Evolutionary conservation across 352 stramenopile species (phyloP).

Genomic region (Pythium scleroteichum): DNA sequence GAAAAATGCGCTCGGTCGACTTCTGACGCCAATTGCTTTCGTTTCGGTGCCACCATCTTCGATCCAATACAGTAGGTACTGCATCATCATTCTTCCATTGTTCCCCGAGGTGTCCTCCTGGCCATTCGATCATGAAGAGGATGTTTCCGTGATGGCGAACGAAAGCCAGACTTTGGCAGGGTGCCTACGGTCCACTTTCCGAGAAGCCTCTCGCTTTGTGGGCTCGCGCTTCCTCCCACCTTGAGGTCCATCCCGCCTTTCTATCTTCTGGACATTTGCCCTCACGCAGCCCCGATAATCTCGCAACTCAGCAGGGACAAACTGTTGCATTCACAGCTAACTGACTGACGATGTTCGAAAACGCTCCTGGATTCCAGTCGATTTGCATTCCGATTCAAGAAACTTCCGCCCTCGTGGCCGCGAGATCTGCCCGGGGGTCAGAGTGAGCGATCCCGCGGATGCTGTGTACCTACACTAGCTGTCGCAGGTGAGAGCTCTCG

Average conservation of each 20-base stretch:
- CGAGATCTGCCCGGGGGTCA: no score
- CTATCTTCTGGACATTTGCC: conserved; percentile 9
- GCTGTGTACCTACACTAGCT: no score
- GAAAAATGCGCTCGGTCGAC: background rate
- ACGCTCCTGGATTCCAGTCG: no score
- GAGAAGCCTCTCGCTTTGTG: background rate
- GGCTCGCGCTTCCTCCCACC: background rate
- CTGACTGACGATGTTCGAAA: conserved; percentile 1
- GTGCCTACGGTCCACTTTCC: no score
- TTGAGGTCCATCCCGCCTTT: conserved; percentile 11
- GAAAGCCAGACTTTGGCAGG: no score
- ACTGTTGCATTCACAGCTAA: background rate
- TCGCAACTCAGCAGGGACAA: conserved; percentile 8
- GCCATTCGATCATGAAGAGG: background rate
- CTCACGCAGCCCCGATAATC: background rate
- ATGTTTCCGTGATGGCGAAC: no score
- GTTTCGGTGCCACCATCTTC: background rate
- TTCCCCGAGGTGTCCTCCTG: conserved; percentile 1
- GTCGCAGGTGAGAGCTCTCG: no score
- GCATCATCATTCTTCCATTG: background rate
- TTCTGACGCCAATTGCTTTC: conserved; percentile 2
- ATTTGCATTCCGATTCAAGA: no score
- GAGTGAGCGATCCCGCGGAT: no score
- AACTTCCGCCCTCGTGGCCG: no score
- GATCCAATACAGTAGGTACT: no score